Evolutionary conservation across 129 eudicot genomes (phyloP).

Genomic region (Scalesia atractyloides): DNA sequence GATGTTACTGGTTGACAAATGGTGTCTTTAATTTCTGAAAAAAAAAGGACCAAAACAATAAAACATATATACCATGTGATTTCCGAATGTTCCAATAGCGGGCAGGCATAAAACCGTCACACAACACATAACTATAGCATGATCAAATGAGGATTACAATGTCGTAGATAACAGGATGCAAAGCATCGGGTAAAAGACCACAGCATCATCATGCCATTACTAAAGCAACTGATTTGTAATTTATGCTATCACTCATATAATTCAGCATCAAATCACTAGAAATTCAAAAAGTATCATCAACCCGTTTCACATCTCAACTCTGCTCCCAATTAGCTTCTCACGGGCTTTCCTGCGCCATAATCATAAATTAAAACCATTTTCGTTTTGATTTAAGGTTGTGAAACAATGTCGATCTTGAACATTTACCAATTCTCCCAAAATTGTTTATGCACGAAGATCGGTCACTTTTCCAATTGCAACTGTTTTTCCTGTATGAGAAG

Average conservation of each 20-base stretch:
- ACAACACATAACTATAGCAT: slow-evolving; percentile 7
- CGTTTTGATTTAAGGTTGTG: neutral
- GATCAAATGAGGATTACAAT: neutral
- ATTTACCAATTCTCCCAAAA: slow-evolving; percentile 43
- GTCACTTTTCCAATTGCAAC: slow-evolving; percentile 89
- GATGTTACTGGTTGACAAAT: no score
- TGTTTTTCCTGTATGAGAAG: slow-evolving; percentile 65
- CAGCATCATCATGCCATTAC: slow-evolving; percentile 10
- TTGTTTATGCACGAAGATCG: slow-evolving; percentile 45
- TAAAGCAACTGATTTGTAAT: slow-evolving; percentile 3
- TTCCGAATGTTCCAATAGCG: neutral
- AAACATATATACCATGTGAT: neutral
- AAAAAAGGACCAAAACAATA: no score
- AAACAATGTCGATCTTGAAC: neutral
- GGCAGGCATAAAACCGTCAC: neutral
- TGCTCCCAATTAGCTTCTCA: slow-evolving; percentile 6
- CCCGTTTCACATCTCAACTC: neutral
- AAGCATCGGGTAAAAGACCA: neutral
- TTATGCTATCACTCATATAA: slow-evolving; percentile 10
- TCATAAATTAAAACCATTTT: neutral
- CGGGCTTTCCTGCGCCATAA: slow-evolving; percentile 4
- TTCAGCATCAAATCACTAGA: slow-evolving; percentile 1
- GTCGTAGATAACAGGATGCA: neutral
- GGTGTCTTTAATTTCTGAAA: no score
- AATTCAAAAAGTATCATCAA: neutral